Evolutionary conservation across 129 eudicot genomes (phyloP).

Genomic region (Oenanthe sinensis): DNA sequence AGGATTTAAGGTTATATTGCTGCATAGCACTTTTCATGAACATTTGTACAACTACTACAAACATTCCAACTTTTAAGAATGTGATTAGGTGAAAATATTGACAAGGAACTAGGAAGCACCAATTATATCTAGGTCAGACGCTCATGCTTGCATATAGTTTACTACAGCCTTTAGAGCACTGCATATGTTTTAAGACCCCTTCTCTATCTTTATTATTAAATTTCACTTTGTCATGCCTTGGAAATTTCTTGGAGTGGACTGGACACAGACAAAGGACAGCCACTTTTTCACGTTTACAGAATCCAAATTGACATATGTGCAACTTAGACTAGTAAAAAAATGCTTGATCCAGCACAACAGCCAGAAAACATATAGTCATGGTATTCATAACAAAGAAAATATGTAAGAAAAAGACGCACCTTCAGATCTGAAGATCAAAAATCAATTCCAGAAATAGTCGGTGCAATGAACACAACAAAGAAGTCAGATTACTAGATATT

Average conservation of each 20-base stretch:
- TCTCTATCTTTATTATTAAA: no score
- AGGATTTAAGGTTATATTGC: background rate
- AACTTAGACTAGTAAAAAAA: background rate
- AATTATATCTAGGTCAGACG: background rate
- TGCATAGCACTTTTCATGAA: background rate
- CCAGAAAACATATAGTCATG: background rate
- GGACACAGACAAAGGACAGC: no score
- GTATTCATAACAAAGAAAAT: background rate
- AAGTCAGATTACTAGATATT: slow-evolving; percentile 6
- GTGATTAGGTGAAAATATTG: background rate
- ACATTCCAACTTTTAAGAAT: background rate
- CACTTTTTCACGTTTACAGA: no score
- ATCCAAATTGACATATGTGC: background rate
- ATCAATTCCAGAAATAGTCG: slow-evolving; percentile 20
- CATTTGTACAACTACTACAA: background rate
- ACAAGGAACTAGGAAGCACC: background rate
- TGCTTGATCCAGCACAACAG: background rate
- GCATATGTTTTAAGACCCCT: no score
- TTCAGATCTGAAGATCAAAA: slow-evolving; percentile 42
- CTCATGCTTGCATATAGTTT: background rate
- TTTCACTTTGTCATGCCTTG: no score
- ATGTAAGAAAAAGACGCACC: slow-evolving; percentile 31
- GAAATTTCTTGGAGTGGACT: no score
- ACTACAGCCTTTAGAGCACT: background rate
- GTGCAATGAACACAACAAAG: slow-evolving; percentile 17